Percentiles rank a stretch among this genome's conserved stretches.
These are phyloP conservation scores for Saprolegnia parasitica DNA, from an alignment of 352 stramenopile species.

Conservation along the genomic window DNA sequence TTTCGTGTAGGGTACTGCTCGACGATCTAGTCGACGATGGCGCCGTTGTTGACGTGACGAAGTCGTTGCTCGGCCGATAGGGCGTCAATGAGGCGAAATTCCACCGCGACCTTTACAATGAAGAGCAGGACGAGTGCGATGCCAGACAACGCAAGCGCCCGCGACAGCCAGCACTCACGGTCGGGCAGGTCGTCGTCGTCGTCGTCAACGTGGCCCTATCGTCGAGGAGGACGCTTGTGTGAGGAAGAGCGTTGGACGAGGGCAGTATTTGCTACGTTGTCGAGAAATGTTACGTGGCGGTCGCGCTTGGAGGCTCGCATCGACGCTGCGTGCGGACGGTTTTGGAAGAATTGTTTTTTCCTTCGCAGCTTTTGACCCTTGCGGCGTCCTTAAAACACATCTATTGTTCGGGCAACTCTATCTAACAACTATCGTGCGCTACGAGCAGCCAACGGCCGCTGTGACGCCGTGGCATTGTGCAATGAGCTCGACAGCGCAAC, in stretches of 20 bases:
- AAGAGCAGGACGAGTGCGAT: slow-evolving; percentile 12
- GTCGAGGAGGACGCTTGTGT: no score
- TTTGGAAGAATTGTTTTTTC: no score
- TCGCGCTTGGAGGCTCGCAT: no score
- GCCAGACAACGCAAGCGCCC: slow-evolving; percentile 10
- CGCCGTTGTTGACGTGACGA: neutral
- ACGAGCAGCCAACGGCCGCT: neutral
- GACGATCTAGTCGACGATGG: neutral
- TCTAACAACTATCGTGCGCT: neutral
- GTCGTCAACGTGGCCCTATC: neutral
- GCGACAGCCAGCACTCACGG: slow-evolving; percentile 21
- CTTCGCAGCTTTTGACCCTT: no score
- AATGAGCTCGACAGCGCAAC: neutral
- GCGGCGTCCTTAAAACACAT: neutral
- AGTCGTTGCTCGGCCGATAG: neutral
- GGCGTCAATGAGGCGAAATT: neutral
- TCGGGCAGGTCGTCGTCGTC: neutral
- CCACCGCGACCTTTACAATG: neutral
- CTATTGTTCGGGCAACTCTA: neutral
- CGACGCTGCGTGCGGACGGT: no score
- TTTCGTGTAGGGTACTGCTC: no score
- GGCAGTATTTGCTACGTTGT: no score
- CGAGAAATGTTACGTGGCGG: no score
- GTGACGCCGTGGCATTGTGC: neutral
- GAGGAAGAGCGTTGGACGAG: no score